Percentiles rank a stretch among this genome's conserved stretches.
phyloP scores from a whole-genome alignment of 2,329 filamentous ascomycete species.

The Xylaria sp. region DNA sequence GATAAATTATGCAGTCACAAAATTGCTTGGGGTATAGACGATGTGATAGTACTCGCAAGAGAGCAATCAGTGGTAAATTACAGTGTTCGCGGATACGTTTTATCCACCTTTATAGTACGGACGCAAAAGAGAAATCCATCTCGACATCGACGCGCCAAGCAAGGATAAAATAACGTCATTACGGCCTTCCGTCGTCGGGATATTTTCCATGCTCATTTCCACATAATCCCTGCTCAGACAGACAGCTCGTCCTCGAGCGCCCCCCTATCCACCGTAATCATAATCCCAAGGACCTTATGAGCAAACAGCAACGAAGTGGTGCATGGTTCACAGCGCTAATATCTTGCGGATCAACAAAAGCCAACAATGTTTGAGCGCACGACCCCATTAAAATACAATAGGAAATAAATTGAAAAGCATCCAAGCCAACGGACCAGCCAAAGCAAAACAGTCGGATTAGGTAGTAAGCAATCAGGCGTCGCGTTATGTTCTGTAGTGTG shows the following conservation, averaged over 20 bases:
- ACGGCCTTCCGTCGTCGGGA: background rate
- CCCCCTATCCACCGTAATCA: background rate
- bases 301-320: conserved; percentile 32
- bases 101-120: conserved; percentile 5
- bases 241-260: conserved; percentile 13
- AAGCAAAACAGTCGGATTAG: conserved; percentile 24
- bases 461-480: conserved; percentile 7
- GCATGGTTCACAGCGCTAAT: conserved; percentile 28
- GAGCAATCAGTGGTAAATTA: background rate
- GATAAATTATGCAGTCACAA: background rate
- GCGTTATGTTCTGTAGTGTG: background rate
- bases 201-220: conserved; percentile 24
- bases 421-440: conserved; percentile 41
- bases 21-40: background rate
- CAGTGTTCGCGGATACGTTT: conserved; percentile 10
- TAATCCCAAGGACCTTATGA: conserved; percentile 17
- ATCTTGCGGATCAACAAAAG: conserved; percentile 28
- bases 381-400: conserved; percentile 37
- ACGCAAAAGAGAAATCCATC: conserved; percentile 1
- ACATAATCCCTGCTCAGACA: background rate
- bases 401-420: conserved; percentile 39
- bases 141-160: background rate
- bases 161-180: conserved; percentile 1
- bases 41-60: background rate
- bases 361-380: conserved; percentile 24